These are phyloP conservation scores for Beta macrorhiza DNA, from an alignment of 179 eudicot genomes.

Conservation along the genomic window DNA sequence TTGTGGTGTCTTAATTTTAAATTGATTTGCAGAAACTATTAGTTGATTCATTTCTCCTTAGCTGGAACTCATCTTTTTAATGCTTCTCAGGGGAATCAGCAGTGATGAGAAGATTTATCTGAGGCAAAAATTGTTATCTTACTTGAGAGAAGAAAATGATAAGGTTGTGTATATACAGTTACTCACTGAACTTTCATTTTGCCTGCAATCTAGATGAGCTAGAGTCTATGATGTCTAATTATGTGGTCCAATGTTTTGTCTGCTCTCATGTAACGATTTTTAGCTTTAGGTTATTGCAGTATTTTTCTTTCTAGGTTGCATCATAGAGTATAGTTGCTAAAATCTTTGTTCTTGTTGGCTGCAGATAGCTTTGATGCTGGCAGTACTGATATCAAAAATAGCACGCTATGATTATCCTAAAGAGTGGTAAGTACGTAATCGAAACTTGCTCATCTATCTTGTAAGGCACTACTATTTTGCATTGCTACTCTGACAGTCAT, in stretches of 20 bases:
- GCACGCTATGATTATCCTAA: constrained; percentile 94
- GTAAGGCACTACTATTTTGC: background rate
- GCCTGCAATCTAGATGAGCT: background rate
- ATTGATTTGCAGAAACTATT: background rate
- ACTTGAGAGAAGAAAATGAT: constrained; percentile 90
- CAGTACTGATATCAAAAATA: constrained; percentile 87
- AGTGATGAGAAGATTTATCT: constrained; percentile 77
- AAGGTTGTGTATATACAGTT: constrained; percentile 48
- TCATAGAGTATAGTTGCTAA: constrained; percentile 18
- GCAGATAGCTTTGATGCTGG: constrained; percentile 88
- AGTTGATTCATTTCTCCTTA: background rate
- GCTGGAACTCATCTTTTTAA: background rate
- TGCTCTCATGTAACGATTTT: background rate
- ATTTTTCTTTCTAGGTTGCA: background rate
- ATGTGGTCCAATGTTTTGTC: constrained; percentile 2
- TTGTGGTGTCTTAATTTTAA: background rate
- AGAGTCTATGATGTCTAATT: constrained; percentile 5
- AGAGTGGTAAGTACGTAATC: constrained; percentile 60
- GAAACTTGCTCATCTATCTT: background rate
- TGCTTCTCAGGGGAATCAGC: constrained; percentile 71
- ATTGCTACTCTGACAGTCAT: background rate
- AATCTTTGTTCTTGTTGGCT: constrained; percentile 20
- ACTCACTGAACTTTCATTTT: constrained; percentile 6
- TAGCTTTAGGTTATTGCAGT: background rate
- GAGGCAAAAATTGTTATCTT: constrained; percentile 75